Base-by-base conservation (phyloP, 495 filamentous ascomycete genomes). In the Talaromyces adpressus region DNA sequence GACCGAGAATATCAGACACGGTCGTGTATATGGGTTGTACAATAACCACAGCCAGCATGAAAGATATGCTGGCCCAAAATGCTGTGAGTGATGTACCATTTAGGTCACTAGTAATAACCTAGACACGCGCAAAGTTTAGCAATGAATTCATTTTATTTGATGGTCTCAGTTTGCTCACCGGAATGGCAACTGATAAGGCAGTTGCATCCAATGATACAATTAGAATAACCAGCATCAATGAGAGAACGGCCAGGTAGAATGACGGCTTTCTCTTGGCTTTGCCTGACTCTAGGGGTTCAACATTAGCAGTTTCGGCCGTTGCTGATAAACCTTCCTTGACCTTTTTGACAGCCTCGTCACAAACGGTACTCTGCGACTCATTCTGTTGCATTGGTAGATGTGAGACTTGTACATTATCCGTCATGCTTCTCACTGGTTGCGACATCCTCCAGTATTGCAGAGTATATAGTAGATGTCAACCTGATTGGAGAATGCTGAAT, bases 1-100 rank as follows among this genome's bases (percentile, higher is more conserved):
- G 73, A n/a, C 80, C 80, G 51, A 78, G 72, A 23, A 76, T 74
- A 67, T 81, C 71, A 3, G 79, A 81, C 6, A 84, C 64, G 1
- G 75, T 67, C 39, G 78, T 76, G 56, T 78, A 77, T 3, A 77
- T 68, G 4, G 79, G 75, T 59, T 82, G 80, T 36, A 85, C 85
- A 14, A 82, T 82, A 1, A 82, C 84, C 65, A 84, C 84, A 3
- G 84, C 81, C 47, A 90, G 82, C 25, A 88, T 72, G 51, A 84
- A 84, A 6, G 86, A 84, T 0, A 83, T 89, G 18, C 85, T 86
- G 9, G 85, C 79, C 87, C 87, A 90, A 2, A 81, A 85, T 6
- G 66, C 63, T 32, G 70, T 59, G 62, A 87, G 59, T 36, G 36
- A 66, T 9, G 49, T 53, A 6, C 49, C 49, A 53, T 53, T 25